Evolutionary conservation across 2,329 filamentous ascomycete species (phyloP).

Genomic region (Leptodontidium sp.): DNA sequence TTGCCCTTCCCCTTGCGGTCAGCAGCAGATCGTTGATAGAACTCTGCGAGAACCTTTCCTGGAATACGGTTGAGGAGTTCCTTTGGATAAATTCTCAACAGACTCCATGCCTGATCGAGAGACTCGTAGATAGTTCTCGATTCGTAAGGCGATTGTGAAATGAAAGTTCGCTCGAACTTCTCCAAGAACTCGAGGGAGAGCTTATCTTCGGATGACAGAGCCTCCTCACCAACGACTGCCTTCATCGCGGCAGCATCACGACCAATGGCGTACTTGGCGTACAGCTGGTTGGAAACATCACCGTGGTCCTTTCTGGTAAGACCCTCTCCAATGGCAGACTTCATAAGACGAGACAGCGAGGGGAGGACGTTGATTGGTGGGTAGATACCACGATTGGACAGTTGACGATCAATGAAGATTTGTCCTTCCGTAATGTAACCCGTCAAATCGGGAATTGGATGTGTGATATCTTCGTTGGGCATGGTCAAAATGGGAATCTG

Average conservation of each 20-base stretch:
- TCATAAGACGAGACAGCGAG: constrained; percentile 99
- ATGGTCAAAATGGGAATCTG: constrained; percentile 99
- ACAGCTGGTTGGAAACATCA: constrained; percentile 98
- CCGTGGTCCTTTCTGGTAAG: constrained; percentile 97
- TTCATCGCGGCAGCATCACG: constrained; percentile 99
- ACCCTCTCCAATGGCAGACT: constrained; percentile 97
- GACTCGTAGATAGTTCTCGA: constrained; percentile 91
- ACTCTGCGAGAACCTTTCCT: constrained; percentile 83
- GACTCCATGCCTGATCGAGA: constrained; percentile 93
- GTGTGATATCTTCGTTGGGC: constrained; percentile 99
- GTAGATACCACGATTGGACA: constrained; percentile 97
- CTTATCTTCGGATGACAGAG: constrained; percentile 94
- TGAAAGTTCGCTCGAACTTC: constrained; percentile 97
- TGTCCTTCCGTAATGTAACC: constrained; percentile 99
- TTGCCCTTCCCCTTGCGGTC: constrained; percentile 70
- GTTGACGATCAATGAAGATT: constrained; percentile 93
- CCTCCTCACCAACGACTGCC: constrained; percentile 98
- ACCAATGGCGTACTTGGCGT: constrained; percentile 99
- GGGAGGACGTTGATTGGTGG: constrained; percentile 98
- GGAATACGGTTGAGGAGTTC: constrained; percentile 96
- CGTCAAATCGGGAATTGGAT: constrained; percentile 98
- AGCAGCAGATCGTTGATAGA: constrained; percentile 74
- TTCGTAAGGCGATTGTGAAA: constrained; percentile 91
- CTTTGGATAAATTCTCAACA: constrained; percentile 97
- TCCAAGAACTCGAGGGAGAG: constrained; percentile 97